Evolutionary conservation across 1,284 basidiomycete species (phyloP).

Genomic region (Sporisorium iseilematis-ciliati): DNA sequence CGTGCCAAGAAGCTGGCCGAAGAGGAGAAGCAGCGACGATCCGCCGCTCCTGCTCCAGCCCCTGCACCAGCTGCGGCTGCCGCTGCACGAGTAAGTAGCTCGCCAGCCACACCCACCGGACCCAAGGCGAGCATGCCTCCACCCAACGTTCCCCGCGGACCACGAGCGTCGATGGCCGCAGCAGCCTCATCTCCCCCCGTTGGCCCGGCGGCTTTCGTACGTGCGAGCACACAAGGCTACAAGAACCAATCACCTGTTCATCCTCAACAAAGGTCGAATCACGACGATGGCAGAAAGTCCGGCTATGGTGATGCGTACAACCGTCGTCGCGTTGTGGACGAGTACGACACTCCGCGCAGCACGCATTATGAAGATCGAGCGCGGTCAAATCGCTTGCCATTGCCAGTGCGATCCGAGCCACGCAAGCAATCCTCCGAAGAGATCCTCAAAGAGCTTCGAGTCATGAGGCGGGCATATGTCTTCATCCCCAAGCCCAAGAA

Average conservation of each 20-base stretch:
- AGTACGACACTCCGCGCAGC: slow-evolving; percentile 13
- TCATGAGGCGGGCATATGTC: slow-evolving; percentile 45
- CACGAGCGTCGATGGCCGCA: slow-evolving; percentile 10
- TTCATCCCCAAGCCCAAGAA: slow-evolving; percentile 46
- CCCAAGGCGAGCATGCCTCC: slow-evolving; percentile 37
- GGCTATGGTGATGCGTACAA: slow-evolving; percentile 5
- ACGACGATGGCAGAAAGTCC: slow-evolving; percentile 11
- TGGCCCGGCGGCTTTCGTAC: slow-evolving; percentile 8
- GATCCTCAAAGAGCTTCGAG: slow-evolving; percentile 33
- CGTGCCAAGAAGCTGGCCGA: slow-evolving; percentile 10
- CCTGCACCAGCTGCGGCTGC: slow-evolving; percentile 2
- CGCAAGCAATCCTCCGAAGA: slow-evolving; percentile 21
- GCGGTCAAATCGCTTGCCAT: background rate
- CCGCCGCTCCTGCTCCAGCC: slow-evolving; percentile 4
- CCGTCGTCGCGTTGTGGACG: slow-evolving; percentile 15
- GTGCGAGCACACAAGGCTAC: slow-evolving; percentile 6
- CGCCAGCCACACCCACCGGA: slow-evolving; percentile 22
- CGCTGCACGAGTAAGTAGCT: slow-evolving; percentile 6
- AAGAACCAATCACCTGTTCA: slow-evolving; percentile 1
- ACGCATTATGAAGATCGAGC: slow-evolving; percentile 6
- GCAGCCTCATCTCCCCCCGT: slow-evolving; percentile 9
- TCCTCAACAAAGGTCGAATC: slow-evolving; percentile 6
- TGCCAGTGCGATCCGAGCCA: background rate
- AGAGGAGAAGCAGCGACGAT: slow-evolving; percentile 15
- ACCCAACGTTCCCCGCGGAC: slow-evolving; percentile 26